phyloP scores from a whole-genome alignment of 108 stramenopile species.

The Thalassiosira profunda region DNA sequence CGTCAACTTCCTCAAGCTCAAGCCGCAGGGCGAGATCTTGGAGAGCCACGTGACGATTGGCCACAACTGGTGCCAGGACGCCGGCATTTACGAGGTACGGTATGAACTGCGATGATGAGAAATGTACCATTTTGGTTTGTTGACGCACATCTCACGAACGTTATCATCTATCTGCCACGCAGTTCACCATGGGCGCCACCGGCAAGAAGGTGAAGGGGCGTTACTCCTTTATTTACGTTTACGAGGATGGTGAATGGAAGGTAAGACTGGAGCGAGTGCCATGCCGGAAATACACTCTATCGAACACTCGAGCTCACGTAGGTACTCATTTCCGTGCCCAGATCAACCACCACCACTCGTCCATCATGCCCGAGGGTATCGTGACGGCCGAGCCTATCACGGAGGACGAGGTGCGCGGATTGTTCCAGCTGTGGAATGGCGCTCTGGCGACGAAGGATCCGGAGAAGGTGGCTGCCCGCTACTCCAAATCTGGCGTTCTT shows the following conservation, averaged over 20 bases:
- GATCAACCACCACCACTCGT: constrained; percentile 71
- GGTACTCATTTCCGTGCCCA: too few relatives aligned
- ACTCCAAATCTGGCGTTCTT: constrained; percentile 32
- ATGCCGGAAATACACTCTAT: too few relatives aligned
- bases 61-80: constrained; percentile 62
- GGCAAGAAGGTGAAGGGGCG: constrained; percentile 57
- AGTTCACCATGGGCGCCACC: constrained; percentile 58
- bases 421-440: constrained; percentile 54
- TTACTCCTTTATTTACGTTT: constrained; percentile 67
- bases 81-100: constrained; percentile 56
- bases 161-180: not conserved
- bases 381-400: constrained; percentile 36
- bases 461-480: constrained; percentile 27
- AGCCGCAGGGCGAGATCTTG: constrained; percentile 61
- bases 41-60: constrained; percentile 55
- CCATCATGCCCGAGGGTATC: constrained; percentile 55
- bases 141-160: not conserved
- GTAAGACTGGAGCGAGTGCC: too few relatives aligned
- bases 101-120: not conserved
- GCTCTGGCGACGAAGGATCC: constrained; percentile 44
- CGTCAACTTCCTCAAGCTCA: constrained; percentile 53
- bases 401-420: constrained; percentile 26
- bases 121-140: too few relatives aligned
- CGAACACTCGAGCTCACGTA: too few relatives aligned
- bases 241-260: constrained; percentile 77